Evolutionary conservation across 2,329 filamentous ascomycete species (phyloP), one percentile per base, ranked within the genome.

Genomic region (Neofusicoccum ribis): DNA sequence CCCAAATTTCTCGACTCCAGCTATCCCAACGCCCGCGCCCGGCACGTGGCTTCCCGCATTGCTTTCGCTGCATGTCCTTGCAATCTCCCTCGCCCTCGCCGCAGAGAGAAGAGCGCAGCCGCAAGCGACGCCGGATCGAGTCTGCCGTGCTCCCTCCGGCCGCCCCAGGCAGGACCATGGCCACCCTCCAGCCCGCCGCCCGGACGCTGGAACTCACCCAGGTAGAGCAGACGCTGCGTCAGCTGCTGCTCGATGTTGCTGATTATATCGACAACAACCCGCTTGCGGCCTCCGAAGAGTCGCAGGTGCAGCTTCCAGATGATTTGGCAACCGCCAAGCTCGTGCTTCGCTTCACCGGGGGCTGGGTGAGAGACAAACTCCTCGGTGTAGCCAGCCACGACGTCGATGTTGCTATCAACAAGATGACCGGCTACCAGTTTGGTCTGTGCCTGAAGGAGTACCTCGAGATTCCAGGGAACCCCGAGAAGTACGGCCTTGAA

Each of bases 361-460:
- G 92, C 31, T 96, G 92, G 92, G 91, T 95, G 11, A 89, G 92
- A 46, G 92, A 96, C 80, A 93, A 92, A 79, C 84, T 95, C 2
- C 84, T 95, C 3, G 87, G 88, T 20, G 83, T 88, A 12, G 83
- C 83, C 66, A 92, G 89, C 72, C 85, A 93, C 73, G 92, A 96
- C 74, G 93, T 96, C 68, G 92, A 96, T 75, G 89, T 92, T 7
- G 91, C 91, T 62, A 92, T 96, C 81, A 93, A 93, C 79, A 85
- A 85, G 69, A 92, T 95, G 90, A 95, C 91, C 0, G 92, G 92
- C 61, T 88, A 88, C 71, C 82, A 87, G 12, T 95, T 95, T 73
- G 89, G 88, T n/a, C 76, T 86, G 58, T 84, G 86, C 70, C 83
- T 95, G 76, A 84, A 87, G 68, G 84, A 88, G 68, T 91, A 91